Base-by-base conservation (phyloP, 306 rosid species). In the Trifolium repens region DNA sequence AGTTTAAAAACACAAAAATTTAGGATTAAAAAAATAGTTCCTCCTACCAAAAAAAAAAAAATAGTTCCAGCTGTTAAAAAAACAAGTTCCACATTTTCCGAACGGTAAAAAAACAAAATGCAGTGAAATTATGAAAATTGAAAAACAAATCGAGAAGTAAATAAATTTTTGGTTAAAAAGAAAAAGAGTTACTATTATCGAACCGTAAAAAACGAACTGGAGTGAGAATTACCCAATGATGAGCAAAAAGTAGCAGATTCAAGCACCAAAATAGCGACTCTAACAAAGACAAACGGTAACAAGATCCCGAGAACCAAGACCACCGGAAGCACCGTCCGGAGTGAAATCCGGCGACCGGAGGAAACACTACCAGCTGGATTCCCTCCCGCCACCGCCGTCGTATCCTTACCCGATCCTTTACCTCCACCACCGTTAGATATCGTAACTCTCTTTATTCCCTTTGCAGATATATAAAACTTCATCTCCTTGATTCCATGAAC, bases 381-480 rank as follows among this genome's bases (percentile, higher is more conserved):
- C 0, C 65, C 37, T 49, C 63, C 10, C 40, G 85, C 6, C 60
- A 87, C 46, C 19, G 80, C 57, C 17, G 82, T 22, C 43, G 82
- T 76, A 26, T 81, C 35, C 64, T 86, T 69, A 9, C 79, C 72
- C 5, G 82, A 70, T 42, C 68, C 86, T 39, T 90, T 87, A 0
- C 85, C 87, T 57, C 66, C 80, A 39, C 66, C 80, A 39, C 87
- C 55, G 83, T 82, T 86, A 1, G 97, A 81, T 71, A 91, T 88
- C 1, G 93, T 84, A 13, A 88, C 78, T 66, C 89, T 76, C 85
- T 89, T 93, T 60, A 89, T 88, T 53, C 96, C 96, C 72, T 82
- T 88, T 9, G 97, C 58, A 7, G 96, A 93, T 77, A 91, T 91
- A 70, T 89, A 93, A 65, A 88, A 89, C 91, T 91, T 93, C 98